These are phyloP conservation scores for Cubamyces sp. DNA, from an alignment of 768 basidiomycete genomes.

Conservation along the genomic window DNA sequence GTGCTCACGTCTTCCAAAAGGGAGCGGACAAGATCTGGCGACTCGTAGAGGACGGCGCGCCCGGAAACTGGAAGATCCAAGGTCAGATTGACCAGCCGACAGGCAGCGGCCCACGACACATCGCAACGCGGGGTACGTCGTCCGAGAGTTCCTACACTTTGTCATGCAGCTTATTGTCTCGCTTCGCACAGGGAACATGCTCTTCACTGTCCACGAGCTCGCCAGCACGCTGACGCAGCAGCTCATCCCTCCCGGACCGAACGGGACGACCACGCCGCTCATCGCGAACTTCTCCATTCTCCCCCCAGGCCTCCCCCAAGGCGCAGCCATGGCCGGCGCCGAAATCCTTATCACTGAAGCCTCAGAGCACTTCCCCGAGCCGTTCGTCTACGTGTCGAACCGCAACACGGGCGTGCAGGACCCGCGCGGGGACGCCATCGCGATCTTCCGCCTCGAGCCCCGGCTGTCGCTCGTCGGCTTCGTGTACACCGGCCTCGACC, in stretches of 20 bases:
- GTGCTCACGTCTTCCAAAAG: slow-evolving; percentile 35
- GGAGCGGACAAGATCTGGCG: slow-evolving; percentile 75
- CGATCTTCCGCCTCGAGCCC: slow-evolving; percentile 56
- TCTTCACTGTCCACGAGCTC: slow-evolving; percentile 61
- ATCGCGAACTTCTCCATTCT: slow-evolving; percentile 55
- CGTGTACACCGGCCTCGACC: slow-evolving; percentile 64
- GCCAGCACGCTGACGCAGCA: slow-evolving; percentile 62
- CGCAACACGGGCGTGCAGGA: slow-evolving; percentile 58
- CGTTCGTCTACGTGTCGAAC: slow-evolving; percentile 71
- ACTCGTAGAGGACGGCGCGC: slow-evolving; percentile 46
- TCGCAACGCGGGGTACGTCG: slow-evolving; percentile 38
- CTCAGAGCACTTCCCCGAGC: slow-evolving; percentile 48
- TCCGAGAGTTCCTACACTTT: background rate
- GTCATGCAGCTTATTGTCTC: background rate
- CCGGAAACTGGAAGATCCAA: slow-evolving; percentile 55
- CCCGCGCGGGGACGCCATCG: slow-evolving; percentile 63
- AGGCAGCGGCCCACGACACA: slow-evolving; percentile 69
- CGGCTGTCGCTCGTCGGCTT: slow-evolving; percentile 51
- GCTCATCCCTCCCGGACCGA: slow-evolving; percentile 52
- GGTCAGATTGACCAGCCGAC: slow-evolving; percentile 62
- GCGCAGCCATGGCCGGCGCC: slow-evolving; percentile 52
- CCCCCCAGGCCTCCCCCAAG: slow-evolving; percentile 44
- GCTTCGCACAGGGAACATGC: slow-evolving; percentile 45
- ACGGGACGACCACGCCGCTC: slow-evolving; percentile 55
- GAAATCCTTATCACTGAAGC: slow-evolving; percentile 65